Evolutionary conservation across 331 rosid species (phyloP).

Genomic region (Quercus tomentella): DNA sequence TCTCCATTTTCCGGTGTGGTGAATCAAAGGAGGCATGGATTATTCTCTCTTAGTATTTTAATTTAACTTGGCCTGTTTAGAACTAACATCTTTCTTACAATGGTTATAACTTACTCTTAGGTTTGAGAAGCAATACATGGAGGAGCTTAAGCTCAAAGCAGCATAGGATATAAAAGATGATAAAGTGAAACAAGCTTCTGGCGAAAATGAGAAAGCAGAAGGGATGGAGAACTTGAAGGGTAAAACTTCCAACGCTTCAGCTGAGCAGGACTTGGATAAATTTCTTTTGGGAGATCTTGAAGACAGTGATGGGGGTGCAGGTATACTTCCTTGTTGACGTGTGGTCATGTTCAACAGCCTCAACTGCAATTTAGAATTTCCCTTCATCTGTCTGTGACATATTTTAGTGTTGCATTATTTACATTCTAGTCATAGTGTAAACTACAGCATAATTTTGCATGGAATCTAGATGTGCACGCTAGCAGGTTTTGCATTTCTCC

Average conservation of each 20-base stretch:
- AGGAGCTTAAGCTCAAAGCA: slow-evolving; percentile 71
- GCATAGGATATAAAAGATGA: slow-evolving; percentile 48
- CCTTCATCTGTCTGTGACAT: background rate
- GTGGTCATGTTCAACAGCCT: background rate
- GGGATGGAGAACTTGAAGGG: slow-evolving; percentile 42
- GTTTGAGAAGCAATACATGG: slow-evolving; percentile 78
- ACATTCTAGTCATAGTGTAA: background rate
- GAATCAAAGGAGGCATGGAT: background rate
- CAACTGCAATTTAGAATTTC: background rate
- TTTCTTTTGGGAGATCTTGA: slow-evolving; percentile 98
- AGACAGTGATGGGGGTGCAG: slow-evolving; percentile 87
- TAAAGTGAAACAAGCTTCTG: slow-evolving; percentile 43
- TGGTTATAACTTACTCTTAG: slow-evolving; percentile 39
- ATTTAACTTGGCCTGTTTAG: background rate
- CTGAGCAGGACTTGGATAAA: slow-evolving; percentile 85
- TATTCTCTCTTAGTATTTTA: background rate
- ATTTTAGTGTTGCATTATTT: background rate
- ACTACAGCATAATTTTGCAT: background rate
- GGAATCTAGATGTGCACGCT: background rate
- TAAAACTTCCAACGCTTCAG: slow-evolving; percentile 57
- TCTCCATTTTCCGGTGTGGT: background rate
- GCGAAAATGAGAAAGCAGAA: slow-evolving; percentile 56
- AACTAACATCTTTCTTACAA: background rate
- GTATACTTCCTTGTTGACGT: slow-evolving; percentile 27
- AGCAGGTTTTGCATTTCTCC: background rate